Evolutionary conservation across 139 green algal species (phyloP), one percentile per base, ranked within the genome.

Genomic region (Asterochloris sp.): DNA sequence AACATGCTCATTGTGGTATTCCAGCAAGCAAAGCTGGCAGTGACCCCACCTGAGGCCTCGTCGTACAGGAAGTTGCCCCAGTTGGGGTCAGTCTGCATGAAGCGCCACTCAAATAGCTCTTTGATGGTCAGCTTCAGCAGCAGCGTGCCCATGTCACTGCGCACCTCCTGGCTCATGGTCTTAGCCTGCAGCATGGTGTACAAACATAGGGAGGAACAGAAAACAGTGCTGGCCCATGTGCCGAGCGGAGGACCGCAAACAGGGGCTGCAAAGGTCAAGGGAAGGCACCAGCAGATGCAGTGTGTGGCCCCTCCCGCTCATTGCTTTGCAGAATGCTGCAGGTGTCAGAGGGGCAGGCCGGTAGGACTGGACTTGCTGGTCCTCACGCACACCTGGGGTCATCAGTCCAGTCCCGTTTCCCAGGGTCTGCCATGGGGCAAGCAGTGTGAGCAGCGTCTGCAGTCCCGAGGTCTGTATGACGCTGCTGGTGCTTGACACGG

Each of bases 51-150:
- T 21, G 82, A 85, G 19, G 89, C 78, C n/a, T 83, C 63, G 82
- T 99, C 95, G 78, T 98, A 99, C 83, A 99, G 82, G 71, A 98
- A 99, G 92, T 99, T 99, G 85, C 95, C 94, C 92, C 85, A 92
- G 85, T 98, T 98, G 75, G 95, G 95, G 83, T 98, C 96, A 14
- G 96, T 98, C 91, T 98, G 94, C 95, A 98, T 98, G 89, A 96
- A 98, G 29, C 89, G 89, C 93, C 96, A 98, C 38, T 92, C 86
- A 83, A 98, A 99, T 60, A 99, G 91, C 91, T 98, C 96, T 71
- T 81, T 82, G 60, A 99, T 91, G 13, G 96, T 98, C 12, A 98
- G 87, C 26, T 80, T 64, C 82, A 99, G 92, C 85, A 99, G 91
- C 73, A 88, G 83, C 10, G 83, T 87, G 78, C 92, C 96, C n/a